A percentile compares a stretch with the other conserved stretches of the same genome.
Evolutionary conservation across 768 basidiomycete species (phyloP).

Genomic region (Gautieria morchelliformis): DNA sequence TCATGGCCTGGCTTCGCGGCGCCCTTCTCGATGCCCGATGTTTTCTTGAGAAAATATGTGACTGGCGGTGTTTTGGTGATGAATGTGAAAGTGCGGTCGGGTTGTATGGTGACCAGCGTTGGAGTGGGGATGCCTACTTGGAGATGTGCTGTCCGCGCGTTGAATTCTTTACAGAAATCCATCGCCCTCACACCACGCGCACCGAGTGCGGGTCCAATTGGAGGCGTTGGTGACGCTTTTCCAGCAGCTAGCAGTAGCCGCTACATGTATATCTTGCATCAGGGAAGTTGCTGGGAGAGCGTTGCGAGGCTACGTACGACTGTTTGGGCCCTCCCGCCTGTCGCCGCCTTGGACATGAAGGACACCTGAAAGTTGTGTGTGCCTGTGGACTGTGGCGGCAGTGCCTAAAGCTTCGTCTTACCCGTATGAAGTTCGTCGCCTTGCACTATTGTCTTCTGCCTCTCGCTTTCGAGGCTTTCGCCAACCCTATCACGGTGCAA

Average conservation of each 20-base stretch:
- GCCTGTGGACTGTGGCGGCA: no score
- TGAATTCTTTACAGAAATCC: conserved; percentile 99
- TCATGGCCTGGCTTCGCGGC: conserved; percentile 76
- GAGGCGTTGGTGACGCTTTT: conserved; percentile 92
- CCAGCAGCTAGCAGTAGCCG: conserved; percentile 85
- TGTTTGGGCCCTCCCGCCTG: conserved; percentile 54
- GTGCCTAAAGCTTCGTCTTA: background rate
- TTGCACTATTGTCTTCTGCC: background rate
- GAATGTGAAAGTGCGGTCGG: conserved; percentile 94
- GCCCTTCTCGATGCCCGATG: conserved; percentile 85
- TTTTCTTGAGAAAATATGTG: conserved; percentile 83
- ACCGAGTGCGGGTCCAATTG: conserved; percentile 94
- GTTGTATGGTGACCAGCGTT: conserved; percentile 86
- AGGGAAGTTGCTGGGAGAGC: conserved; percentile 11
- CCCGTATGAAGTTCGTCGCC: conserved; percentile 3
- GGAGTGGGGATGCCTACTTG: conserved; percentile 80
- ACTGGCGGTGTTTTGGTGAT: conserved; percentile 86
- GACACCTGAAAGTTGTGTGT: background rate
- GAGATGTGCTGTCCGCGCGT: conserved; percentile 88
- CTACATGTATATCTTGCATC: conserved; percentile 27
- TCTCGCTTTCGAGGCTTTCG: background rate
- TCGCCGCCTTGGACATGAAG: conserved; percentile 57
- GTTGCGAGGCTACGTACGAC: conserved; percentile 44
- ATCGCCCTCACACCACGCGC: conserved; percentile 98
- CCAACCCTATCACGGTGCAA: background rate